Evolutionary conservation across 164 flowering plant species (phyloP).

Genomic region (Paratinospora sagittata): DNA sequence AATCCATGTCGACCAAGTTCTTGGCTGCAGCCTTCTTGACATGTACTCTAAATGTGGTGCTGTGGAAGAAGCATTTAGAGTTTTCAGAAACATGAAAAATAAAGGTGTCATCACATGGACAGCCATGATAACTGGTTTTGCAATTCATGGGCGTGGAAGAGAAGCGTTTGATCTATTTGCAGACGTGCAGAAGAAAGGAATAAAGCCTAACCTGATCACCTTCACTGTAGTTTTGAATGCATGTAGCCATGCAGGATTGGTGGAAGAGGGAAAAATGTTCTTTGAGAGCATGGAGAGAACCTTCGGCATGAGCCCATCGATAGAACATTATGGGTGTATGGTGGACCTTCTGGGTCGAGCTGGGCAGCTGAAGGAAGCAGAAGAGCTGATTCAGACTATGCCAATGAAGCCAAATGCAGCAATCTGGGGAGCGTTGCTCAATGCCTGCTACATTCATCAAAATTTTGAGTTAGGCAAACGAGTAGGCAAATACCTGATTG

Average conservation of each 20-base stretch:
- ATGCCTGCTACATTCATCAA: constrained; percentile 37
- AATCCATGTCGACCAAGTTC: constrained; percentile 30
- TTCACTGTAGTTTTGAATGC: constrained; percentile 44
- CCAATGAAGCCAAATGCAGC: constrained; percentile 41
- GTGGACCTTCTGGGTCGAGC: constrained; percentile 51
- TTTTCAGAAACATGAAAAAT: constrained; percentile 23
- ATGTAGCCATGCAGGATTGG: constrained; percentile 46
- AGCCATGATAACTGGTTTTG: constrained; percentile 44
- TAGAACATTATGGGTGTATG: constrained; percentile 57
- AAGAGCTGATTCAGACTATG: constrained; percentile 33
- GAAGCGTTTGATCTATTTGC: constrained; percentile 38
- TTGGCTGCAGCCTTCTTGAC: constrained; percentile 40
- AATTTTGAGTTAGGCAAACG: constrained; percentile 32
- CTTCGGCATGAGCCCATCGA: constrained; percentile 26
- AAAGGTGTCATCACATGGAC: constrained; percentile 41
- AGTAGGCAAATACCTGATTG: constrained; percentile 29
- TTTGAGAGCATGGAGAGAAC: constrained; percentile 34
- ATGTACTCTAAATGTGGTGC: constrained; percentile 54
- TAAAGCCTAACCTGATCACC: constrained; percentile 41
- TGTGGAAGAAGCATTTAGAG: constrained; percentile 32
- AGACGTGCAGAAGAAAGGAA: constrained; percentile 30
- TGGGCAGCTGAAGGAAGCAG: constrained; percentile 42
- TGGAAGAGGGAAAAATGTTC: constrained; percentile 32
- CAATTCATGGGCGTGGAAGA: constrained; percentile 43
- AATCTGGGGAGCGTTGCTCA: constrained; percentile 45